These are phyloP conservation scores for Chlorella sp. DNA, from an alignment of 139 green algal genomes.

Conservation along the genomic window DNA sequence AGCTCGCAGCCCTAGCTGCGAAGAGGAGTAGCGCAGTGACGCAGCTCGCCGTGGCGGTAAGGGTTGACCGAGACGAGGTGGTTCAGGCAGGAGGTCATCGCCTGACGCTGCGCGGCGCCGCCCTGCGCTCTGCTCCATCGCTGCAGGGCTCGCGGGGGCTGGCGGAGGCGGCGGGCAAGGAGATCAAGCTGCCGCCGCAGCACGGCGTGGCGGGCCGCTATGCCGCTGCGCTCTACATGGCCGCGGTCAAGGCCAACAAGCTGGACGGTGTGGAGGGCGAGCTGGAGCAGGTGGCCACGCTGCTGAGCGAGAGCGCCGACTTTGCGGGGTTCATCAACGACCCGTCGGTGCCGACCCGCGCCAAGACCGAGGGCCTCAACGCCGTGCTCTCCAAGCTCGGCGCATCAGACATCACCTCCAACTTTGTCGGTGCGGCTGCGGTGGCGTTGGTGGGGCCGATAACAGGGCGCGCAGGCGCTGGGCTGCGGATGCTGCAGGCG, in stretches of 20 bases:
- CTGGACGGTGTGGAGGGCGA: constrained; percentile 52
- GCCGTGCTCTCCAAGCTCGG: constrained; percentile 45
- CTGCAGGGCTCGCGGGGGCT: constrained; percentile 23
- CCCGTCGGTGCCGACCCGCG: constrained; percentile 43
- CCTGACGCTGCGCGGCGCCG: background rate
- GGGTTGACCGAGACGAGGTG: too few relatives aligned
- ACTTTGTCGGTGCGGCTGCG: constrained; percentile 49
- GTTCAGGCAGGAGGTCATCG: too few relatives aligned
- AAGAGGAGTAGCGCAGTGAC: too few relatives aligned
- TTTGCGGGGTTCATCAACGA: constrained; percentile 55
- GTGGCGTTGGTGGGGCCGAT: background rate
- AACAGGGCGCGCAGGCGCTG: too few relatives aligned
- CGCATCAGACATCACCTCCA: constrained; percentile 55
- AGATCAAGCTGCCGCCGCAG: constrained; percentile 37
- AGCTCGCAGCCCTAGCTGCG: too few relatives aligned
- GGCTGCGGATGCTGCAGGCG: too few relatives aligned
- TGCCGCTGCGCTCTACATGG: constrained; percentile 64
- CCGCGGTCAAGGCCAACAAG: constrained; percentile 44
- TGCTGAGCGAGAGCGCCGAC: constrained; percentile 34
- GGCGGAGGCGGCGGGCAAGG: constrained; percentile 7
- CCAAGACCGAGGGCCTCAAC: constrained; percentile 35
- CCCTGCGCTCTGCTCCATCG: background rate
- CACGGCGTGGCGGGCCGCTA: constrained; percentile 62
- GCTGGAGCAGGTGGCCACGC: constrained; percentile 39
- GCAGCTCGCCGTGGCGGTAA: constrained; percentile 8